Evolutionary conservation across 2,329 filamentous ascomycete species (phyloP).

Genomic region (Hypocreales sp.): DNA sequence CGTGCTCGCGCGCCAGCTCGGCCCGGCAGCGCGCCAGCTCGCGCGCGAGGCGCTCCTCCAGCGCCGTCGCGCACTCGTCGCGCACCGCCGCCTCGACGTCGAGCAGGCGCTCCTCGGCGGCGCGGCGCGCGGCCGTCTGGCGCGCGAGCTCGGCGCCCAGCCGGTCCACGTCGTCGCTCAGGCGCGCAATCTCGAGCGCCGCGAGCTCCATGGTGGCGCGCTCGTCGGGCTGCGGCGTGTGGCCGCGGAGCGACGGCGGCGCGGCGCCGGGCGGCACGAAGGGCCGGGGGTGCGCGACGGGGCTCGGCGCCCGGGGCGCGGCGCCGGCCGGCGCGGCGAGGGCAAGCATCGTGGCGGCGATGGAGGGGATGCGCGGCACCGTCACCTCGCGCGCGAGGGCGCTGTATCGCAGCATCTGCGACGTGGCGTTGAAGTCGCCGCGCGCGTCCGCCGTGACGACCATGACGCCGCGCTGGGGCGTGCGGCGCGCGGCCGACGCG

Average conservation of each 20-base stretch:
- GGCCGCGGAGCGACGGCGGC: slow-evolving; percentile 19
- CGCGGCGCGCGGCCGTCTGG: slow-evolving; percentile 53
- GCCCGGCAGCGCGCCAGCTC: slow-evolving; percentile 74
- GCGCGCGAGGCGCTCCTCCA: slow-evolving; percentile 59
- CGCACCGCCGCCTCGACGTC: slow-evolving; percentile 71
- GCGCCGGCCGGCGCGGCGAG: slow-evolving; percentile 13
- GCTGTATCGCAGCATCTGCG: slow-evolving; percentile 87
- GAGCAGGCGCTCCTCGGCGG: slow-evolving; percentile 52
- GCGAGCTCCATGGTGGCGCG: slow-evolving; percentile 69
- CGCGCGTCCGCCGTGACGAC: slow-evolving; percentile 87
- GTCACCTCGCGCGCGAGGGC: slow-evolving; percentile 87
- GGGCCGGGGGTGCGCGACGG: slow-evolving; percentile 16
- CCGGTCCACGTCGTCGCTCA: slow-evolving; percentile 56
- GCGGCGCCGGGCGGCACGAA: slow-evolving; percentile 23
- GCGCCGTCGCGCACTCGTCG: slow-evolving; percentile 78
- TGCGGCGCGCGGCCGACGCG: slow-evolving; percentile 32
- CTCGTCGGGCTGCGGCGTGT: slow-evolving; percentile 27
- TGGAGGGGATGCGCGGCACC: slow-evolving; percentile 73
- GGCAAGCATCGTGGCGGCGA: slow-evolving; percentile 53
- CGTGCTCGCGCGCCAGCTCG: slow-evolving; percentile 62
- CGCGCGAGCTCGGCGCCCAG: slow-evolving; percentile 53
- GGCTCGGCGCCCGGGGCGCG: slow-evolving; percentile 13
- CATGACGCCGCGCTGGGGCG: slow-evolving; percentile 84
- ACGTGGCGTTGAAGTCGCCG: slow-evolving; percentile 93
- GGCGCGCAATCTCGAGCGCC: slow-evolving; percentile 64